Evolutionary conservation across 2,329 filamentous ascomycete genomes (phyloP), one percentile per base, ranked within the genome.

Genomic region (Coniochaeta ligniaria): DNA sequence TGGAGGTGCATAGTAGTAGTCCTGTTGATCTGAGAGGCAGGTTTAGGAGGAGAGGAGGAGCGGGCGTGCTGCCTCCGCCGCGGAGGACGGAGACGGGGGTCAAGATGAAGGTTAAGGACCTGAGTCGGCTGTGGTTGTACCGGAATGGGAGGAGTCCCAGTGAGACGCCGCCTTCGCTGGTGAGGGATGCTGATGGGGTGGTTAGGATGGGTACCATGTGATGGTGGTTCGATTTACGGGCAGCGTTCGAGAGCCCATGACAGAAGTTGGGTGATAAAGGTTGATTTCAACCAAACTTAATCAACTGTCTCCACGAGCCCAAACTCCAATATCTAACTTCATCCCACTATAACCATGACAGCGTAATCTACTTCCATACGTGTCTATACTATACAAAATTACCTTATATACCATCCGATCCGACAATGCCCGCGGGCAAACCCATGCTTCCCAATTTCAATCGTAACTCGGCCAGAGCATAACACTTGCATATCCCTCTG

Each of bases 81-180:
- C 66, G 66, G 64, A 68, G 65, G 61, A 62, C 47, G 58, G 61
- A 66, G 8, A 59, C 52, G 70, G 31, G 24, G 62, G 69, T 61
- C 4, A 72, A 68, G 33, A 75, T 84, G 47, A 81, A 75, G 67
- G 84, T 87, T 6, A 85, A 81, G 71, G 81, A 88, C 59, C 72
- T 88, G 54, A 86, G 84, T 66, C 77, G 85, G 54, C 70, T 88
- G 31, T 87, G 85, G 85, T 74, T 79, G 63, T 88, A 88, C 67
- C 75, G 84, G 58, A 87, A 88, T 66, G 85, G 85, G 1, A 74
- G 70, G 61, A 81, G 77, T 45, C 84, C 85, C 8, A 33, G 16
- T 20, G 56, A 58, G 38, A 58, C 35, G 33, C 56, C 56, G 35
- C 55, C 55, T 26, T 17, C 9, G 22, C 22, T 57, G 36, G 55